Percentiles rank a stretch among this genome's conserved stretches.
These are phyloP conservation scores for Corymbia maculata DNA, from an alignment of 345 rosid species.

Conservation along the genomic window DNA sequence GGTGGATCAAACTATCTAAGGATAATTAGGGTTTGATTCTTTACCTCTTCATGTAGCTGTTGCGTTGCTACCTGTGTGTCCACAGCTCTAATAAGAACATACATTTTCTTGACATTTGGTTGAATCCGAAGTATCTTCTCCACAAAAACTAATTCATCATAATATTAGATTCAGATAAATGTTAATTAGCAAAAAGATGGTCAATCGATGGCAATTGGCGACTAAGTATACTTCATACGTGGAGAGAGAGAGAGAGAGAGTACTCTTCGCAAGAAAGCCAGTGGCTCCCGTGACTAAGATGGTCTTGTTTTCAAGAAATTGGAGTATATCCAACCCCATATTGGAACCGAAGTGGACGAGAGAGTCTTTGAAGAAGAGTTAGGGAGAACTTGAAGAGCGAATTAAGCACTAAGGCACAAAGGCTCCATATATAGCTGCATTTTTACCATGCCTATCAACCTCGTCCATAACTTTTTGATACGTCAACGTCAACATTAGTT, in stretches of 20 bases:
- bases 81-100: background rate
- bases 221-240: background rate
- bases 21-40: too few species aligned
- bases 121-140: constrained; percentile 1
- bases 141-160: background rate
- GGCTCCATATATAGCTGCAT: background rate
- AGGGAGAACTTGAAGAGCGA: background rate
- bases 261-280: constrained; percentile 1
- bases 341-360: background rate
- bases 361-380: background rate
- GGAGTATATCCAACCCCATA: background rate
- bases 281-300: constrained; percentile 3
- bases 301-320: background rate
- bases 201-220: background rate
- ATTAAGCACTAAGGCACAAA: background rate
- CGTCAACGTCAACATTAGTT: too few species aligned
- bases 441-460: too few species aligned
- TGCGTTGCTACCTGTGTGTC: background rate
- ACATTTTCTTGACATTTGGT: background rate
- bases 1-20: background rate
- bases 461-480: too few species aligned
- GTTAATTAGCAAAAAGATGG: background rate
- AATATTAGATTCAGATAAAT: too few species aligned
- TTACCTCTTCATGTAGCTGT: background rate
- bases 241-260: background rate